Conservation (phyloP, 805 yeast species). For the Lipomyces sp. region DNA sequence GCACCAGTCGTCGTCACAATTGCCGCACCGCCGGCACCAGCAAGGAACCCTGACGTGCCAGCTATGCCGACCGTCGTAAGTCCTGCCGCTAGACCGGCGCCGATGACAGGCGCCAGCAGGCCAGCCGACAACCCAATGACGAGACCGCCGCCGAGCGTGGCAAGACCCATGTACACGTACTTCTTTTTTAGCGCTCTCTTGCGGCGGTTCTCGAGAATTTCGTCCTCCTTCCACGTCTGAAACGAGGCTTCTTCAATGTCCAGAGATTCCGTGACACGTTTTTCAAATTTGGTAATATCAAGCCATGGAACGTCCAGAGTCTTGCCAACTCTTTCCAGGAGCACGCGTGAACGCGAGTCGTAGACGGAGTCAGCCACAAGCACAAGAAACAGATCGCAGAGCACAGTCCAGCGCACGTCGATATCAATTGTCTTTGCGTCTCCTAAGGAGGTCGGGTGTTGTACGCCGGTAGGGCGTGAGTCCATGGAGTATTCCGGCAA, state of each 20-base stretch:
- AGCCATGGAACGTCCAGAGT: slow-evolving; percentile 55
- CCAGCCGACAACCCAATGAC: slow-evolving; percentile 96
- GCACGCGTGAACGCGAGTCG: slow-evolving; percentile 82
- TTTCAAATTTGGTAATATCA: slow-evolving; percentile 84
- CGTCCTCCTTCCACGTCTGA: slow-evolving; percentile 66
- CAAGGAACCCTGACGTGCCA: slow-evolving; percentile 89
- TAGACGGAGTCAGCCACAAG: slow-evolving; percentile 79
- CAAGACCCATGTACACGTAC: slow-evolving; percentile 84
- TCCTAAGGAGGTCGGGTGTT: slow-evolving; percentile 22
- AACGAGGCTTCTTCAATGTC: slow-evolving; percentile 83
- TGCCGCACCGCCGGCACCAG: slow-evolving; percentile 96
- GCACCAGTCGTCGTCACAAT: slow-evolving; percentile 90
- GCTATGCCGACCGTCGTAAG: slow-evolving; percentile 88
- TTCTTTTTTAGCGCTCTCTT: slow-evolving; percentile 62
- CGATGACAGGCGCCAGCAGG: slow-evolving; percentile 92
- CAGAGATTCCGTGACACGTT: slow-evolving; percentile 82
- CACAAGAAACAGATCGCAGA: slow-evolving; percentile 84
- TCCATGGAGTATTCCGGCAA: slow-evolving; percentile 18
- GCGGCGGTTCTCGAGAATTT: slow-evolving; percentile 65
- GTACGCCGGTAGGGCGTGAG: slow-evolving; percentile 5
- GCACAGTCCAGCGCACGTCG: slow-evolving; percentile 88
- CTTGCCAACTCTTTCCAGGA: slow-evolving; percentile 66
- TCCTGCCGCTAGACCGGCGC: slow-evolving; percentile 98
- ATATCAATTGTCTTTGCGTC: slow-evolving; percentile 45
- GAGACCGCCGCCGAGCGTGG: slow-evolving; percentile 92